These are phyloP conservation scores for Psidium friedrichsthalianum DNA, from an alignment of 345 rosid genomes.

Conservation along the genomic window DNA sequence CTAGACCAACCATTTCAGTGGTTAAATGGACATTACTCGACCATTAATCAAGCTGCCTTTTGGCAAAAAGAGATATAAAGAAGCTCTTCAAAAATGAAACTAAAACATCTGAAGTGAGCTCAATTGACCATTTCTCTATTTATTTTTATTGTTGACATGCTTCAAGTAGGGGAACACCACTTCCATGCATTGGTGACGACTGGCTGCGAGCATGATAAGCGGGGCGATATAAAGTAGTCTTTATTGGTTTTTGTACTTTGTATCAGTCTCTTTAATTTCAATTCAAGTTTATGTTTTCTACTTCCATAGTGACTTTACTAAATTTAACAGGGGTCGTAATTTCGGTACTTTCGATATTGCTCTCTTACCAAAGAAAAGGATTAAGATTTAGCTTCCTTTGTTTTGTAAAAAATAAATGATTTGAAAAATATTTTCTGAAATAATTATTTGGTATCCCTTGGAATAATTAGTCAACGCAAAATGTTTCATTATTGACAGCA, in stretches of 20 bases:
- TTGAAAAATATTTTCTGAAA: not conserved
- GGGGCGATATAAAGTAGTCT: not conserved
- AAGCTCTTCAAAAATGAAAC: not conserved
- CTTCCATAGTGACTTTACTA: not conserved
- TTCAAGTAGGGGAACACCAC: not conserved
- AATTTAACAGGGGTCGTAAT: not conserved
- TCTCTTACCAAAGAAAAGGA: not conserved
- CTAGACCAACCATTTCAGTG: not conserved
- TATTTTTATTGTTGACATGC: not conserved
- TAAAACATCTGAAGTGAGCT: not conserved
- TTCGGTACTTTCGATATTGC: not conserved
- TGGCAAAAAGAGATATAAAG: not conserved
- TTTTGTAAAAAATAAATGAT: rapidly evolving
- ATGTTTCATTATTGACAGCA: not conserved
- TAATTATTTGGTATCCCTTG: not conserved
- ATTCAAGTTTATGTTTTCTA: not conserved
- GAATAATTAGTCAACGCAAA: not conserved
- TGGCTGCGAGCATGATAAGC: not conserved
- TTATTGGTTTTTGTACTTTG: not conserved
- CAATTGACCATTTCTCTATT: not conserved
- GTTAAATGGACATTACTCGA: not conserved
- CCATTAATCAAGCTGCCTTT: not conserved
- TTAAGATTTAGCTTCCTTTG: not conserved
- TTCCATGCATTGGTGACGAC: not conserved
- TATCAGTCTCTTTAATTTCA: not conserved